phyloP scores from a whole-genome alignment of 2,329 filamentous ascomycete species.

The Thielaviopsis euricoi region DNA sequence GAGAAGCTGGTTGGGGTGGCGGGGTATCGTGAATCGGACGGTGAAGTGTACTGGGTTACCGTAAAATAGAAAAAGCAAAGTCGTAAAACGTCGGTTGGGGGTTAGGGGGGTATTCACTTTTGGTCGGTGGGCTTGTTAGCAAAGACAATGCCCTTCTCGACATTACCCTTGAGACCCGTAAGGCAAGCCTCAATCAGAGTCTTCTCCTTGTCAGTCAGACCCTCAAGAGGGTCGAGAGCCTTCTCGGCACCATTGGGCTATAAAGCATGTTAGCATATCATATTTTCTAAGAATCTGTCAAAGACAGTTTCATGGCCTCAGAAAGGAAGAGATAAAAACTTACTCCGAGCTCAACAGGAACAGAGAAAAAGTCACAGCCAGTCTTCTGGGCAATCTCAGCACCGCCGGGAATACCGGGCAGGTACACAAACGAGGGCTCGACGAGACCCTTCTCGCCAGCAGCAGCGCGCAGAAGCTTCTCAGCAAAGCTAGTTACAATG shows the following conservation, averaged over 20 bases:
- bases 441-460: constrained; percentile 86
- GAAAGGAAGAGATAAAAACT: no score
- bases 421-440: constrained; percentile 92
- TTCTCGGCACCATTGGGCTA: constrained; percentile 75
- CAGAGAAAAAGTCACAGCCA: constrained; percentile 86
- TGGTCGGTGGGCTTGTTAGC: constrained; percentile 62
- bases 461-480: constrained; percentile 77
- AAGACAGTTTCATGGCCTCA: no score
- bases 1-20: constrained; percentile 1
- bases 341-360: constrained; percentile 89
- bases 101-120: constrained; percentile 47
- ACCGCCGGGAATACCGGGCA: constrained; percentile 75
- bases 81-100: not conserved
- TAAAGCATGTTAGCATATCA: constrained; percentile 18
- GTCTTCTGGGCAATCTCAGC: constrained; percentile 71
- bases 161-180: constrained; percentile 76
- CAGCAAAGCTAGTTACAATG: constrained; percentile 48
- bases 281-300: not conserved
- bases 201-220: constrained; percentile 77
- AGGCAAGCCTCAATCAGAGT: constrained; percentile 60
- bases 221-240: constrained; percentile 61
- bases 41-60: constrained; percentile 4
- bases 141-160: constrained; percentile 84
- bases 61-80: not conserved
- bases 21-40: not conserved